Evolutionary conservation across 2,329 filamentous ascomycete genomes (phyloP), one percentile per base, ranked within the genome.

Genomic region (Trichoderma koningiopsis): DNA sequence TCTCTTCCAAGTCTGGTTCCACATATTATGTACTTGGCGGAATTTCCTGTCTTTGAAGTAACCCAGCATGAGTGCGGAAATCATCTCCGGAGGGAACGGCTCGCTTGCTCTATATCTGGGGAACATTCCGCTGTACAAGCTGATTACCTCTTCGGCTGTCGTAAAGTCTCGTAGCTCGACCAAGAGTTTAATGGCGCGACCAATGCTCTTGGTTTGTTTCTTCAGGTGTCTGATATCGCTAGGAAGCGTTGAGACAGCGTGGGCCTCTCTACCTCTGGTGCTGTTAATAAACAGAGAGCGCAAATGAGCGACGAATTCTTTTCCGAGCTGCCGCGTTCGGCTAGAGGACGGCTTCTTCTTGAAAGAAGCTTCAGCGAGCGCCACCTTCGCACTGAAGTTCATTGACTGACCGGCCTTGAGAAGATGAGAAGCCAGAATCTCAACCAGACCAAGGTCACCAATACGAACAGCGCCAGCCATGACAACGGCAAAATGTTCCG

Each of bases 61-160:
- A 0, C 88, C 84, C 27, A 85, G 81, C 91, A 97, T 94, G 69
- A 95, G 79, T 10, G 89, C 85, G 61, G 84, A 83, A 27, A 92
- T 79, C 67, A 94, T 79, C 19, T 81, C 77, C 3, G 88, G 79
- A 0, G 89, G 87, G 19, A 86, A 79, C 1, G 78, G 71, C 11
- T 80, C 76, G 16, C 75, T 68, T 56, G 71, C 70, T 55, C 78
- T 72, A 40, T 76, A 74, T 22, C 79, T 71, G 0, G 80, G 79
- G 33, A 84, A 79, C 24, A 82, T 74, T 57, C 78, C 77, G 35
- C 80, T 78, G 73, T 88, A 91, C 60, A 86, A 76, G 35, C 85
- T 80, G 72, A 90, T 84, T 6, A 93, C 79, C 67, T 87, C 80
- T 71, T 85, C 79, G 19, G 87, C 86, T 6, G 89, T 86, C 5